phyloP scores from a whole-genome alignment of 2,329 filamentous ascomycete species.

The Diaporthe eres region DNA sequence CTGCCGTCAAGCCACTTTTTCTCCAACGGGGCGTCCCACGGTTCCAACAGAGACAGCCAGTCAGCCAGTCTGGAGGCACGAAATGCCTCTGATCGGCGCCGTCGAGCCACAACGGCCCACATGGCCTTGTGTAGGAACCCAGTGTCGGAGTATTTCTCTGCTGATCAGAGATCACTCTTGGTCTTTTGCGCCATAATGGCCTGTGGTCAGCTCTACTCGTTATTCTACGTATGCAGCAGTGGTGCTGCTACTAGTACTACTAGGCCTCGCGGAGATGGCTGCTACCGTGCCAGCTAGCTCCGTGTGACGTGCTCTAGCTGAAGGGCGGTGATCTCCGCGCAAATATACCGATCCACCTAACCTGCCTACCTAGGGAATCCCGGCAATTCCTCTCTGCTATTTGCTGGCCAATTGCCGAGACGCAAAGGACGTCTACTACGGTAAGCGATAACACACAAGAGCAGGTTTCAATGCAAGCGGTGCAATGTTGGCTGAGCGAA shows the following conservation, averaged over 20 bases:
- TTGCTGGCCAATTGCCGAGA: neutral
- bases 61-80: neutral
- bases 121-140: neutral
- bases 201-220: neutral
- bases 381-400: conserved; percentile 5
- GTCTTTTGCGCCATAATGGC: neutral
- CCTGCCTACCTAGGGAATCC: neutral
- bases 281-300: neutral
- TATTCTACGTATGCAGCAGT: neutral
- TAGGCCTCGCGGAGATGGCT: neutral
- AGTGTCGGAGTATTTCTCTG: conserved; percentile 16
- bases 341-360: conserved; percentile 17
- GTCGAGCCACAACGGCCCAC: conserved; percentile 18
- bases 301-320: conserved; percentile 29
- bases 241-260: no score
- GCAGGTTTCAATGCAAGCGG: neutral
- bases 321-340: conserved; percentile 22
- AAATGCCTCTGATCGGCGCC: conserved; percentile 11
- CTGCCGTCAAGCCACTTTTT: conserved; percentile 4
- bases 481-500: neutral
- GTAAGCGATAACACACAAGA: neutral
- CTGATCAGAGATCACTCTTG: conserved; percentile 9
- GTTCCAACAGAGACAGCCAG: neutral
- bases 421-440: neutral
- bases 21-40: neutral